Base-by-base conservation (phyloP, 148 eudicot species). In the Spergularia bocconei region DNA sequence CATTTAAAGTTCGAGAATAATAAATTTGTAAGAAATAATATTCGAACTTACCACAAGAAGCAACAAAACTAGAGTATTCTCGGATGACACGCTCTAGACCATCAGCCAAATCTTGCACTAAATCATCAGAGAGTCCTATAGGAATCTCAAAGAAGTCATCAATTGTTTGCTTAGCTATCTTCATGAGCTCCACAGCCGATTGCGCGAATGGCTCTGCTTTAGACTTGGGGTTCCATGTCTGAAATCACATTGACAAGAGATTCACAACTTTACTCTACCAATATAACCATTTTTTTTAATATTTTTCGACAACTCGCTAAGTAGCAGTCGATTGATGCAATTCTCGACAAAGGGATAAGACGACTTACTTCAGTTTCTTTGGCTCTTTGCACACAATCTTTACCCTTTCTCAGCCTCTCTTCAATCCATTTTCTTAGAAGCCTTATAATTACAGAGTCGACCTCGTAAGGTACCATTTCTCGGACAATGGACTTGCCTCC, bases 151-250 rank as follows among this genome's bases (percentile, higher is more conserved):
- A 88, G 84, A 92, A 95, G 64, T 82, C 87, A 0, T 92, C 91
- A 63, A 92, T 83, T 7, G 86, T 83, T 60, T 90, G 88, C 82
- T 78, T 92, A 64, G 83, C 84, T 75, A 81, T 74, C 72, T 70
- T 80, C 84, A 87, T 75, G 23, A 95, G 84, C 62, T 95, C 97
- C 48, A 82, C 82, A 7, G 96, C 86, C 51, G 99, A 89, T 72
- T 86, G 88, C 17, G 99, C 93, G 39, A 89, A 90, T 12, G 99
- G 99, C 78, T 95, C 99, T 12, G 79, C 82, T 82, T 95, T 90
- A 20, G 99, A 95, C 83, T 87, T 92, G 1, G 99, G 97, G 75
- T 92, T 92, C 99, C 99, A 95, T 72, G 96, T 89, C 99, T 95
- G 77, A 72, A 71, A 80, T 64, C 11, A 84, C n/a, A 76, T 67